phyloP scores from a whole-genome alignment of 768 basidiomycete genomes.

The Phlebiopsis flavidoalba region DNA sequence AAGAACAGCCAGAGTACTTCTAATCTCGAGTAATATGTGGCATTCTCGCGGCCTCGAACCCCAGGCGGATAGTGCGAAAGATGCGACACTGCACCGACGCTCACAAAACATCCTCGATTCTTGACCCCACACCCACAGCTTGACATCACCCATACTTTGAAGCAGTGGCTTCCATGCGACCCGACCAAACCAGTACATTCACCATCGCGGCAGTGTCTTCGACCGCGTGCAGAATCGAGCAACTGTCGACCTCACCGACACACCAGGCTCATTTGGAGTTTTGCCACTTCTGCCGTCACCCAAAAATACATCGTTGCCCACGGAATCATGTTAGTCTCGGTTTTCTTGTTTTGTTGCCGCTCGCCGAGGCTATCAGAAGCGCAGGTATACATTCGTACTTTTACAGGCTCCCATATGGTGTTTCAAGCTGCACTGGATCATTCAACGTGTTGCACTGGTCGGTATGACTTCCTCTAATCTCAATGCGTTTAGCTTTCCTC shows the following conservation, averaged over 20 bases:
- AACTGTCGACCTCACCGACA: background rate
- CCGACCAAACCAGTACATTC: constrained; percentile 11
- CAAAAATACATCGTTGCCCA: constrained; percentile 49
- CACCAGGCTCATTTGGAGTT: background rate
- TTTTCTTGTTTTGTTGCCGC: constrained; percentile 52
- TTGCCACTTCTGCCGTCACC: constrained; percentile 37
- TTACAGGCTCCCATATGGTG: constrained; percentile 35
- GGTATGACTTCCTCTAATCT: constrained; percentile 9
- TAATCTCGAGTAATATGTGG: constrained; percentile 51
- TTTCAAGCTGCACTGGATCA: constrained; percentile 38
- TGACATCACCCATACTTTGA: constrained; percentile 41
- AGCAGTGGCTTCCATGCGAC: constrained; percentile 9
- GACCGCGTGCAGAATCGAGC: background rate
- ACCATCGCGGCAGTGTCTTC: constrained; percentile 19
- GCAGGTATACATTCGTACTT: constrained; percentile 50
- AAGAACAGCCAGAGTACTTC: constrained; percentile 37
- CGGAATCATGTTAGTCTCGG: constrained; percentile 47
- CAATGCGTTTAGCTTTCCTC: background rate
- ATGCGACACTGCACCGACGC: constrained; percentile 42
- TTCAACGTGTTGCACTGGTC: constrained; percentile 47
- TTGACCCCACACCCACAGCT: constrained; percentile 37
- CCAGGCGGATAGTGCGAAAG: constrained; percentile 37
- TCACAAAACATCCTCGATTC: constrained; percentile 45
- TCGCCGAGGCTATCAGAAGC: constrained; percentile 54
- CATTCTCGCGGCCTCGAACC: constrained; percentile 46